Conservation (phyloP, 495 filamentous ascomycete species). For the Cercophora samala region DNA sequence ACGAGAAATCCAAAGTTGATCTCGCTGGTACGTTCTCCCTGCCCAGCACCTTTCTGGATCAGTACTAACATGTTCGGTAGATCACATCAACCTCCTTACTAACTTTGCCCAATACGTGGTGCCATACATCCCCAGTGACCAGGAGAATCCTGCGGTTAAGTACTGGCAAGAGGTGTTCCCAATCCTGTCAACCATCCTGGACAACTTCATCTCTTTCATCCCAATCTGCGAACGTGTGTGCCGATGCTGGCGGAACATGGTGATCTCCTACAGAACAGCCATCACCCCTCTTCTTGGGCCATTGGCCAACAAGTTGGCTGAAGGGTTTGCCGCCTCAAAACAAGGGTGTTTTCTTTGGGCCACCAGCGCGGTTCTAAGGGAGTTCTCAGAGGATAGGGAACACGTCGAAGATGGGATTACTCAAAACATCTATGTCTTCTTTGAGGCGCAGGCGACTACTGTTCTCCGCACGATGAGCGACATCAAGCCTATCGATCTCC, state of each 20-base stretch:
- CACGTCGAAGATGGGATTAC: constrained; percentile 78
- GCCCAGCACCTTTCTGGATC: not conserved
- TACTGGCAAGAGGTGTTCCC: constrained; percentile 94
- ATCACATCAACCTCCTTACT: constrained; percentile 87
- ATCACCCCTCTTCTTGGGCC: constrained; percentile 80
- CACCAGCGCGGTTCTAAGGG: constrained; percentile 87
- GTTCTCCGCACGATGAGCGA: constrained; percentile 89
- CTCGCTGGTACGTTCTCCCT: constrained; percentile 65
- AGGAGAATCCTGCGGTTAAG: constrained; percentile 86
- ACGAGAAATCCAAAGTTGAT: constrained; percentile 73
- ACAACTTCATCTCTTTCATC: constrained; percentile 75
- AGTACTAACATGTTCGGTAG: constrained; percentile 40
- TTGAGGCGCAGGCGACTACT: constrained; percentile 82
- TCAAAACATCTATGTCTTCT: constrained; percentile 87
- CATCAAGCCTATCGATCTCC: constrained; percentile 77
- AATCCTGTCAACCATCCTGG: constrained; percentile 74
- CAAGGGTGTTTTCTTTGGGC: constrained; percentile 99
- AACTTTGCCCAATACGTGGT: constrained; percentile 78
- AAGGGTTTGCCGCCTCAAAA: constrained; percentile 76
- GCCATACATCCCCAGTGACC: constrained; percentile 67
- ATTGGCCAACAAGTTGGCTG: constrained; percentile 81
- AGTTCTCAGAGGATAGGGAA: constrained; percentile 87
- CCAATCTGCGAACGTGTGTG: constrained; percentile 93
- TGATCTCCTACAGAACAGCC: constrained; percentile 88
- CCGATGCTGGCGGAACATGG: constrained; percentile 92